Percentiles rank a stretch among this genome's conserved stretches.
phyloP scores from a whole-genome alignment of 768 basidiomycete genomes.

The Sporobolomyces roseus region DNA sequence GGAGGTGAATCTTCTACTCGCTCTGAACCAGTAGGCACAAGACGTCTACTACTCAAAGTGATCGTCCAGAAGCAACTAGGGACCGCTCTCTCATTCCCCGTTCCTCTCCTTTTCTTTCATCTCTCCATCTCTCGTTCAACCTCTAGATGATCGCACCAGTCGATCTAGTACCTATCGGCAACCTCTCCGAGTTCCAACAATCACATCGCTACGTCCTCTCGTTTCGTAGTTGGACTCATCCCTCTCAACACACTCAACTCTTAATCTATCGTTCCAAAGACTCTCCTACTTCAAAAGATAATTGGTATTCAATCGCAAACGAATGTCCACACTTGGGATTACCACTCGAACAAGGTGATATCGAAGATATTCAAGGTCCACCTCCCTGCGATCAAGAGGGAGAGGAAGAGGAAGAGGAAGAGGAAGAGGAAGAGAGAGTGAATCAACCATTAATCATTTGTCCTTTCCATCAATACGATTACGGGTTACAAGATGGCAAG shows the following conservation, averaged over 20 bases:
- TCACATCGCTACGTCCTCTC: slow-evolving; percentile 28
- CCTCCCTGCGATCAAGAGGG: too few species aligned
- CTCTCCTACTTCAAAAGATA: neutral
- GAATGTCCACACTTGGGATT: slow-evolving; percentile 36
- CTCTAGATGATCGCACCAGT: neutral
- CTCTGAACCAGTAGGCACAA: too few species aligned
- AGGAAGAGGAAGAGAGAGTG: neutral
- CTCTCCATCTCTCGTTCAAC: neutral
- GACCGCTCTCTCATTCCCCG: neutral
- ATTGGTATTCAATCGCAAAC: slow-evolving; percentile 27
- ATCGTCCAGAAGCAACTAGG: too few species aligned
- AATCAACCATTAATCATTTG: slow-evolving; percentile 26
- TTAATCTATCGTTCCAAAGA: slow-evolving; percentile 19
- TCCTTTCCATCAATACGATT: slow-evolving; percentile 56
- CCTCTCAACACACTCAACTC: neutral
- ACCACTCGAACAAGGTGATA: slow-evolving; percentile 15
- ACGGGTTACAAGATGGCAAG: slow-evolving; percentile 64
- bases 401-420: slow-evolving; percentile 17
- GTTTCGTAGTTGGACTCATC: neutral
- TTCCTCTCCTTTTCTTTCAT: neutral
- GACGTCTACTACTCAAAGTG: too few species aligned
- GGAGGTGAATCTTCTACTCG: too few species aligned
- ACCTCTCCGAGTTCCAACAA: neutral
- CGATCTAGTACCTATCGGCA: neutral
- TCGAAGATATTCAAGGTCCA: slow-evolving; percentile 1